Evolutionary conservation across 495 filamentous ascomycete genomes (phyloP), one percentile per base, ranked within the genome.

Genomic region (Aspergillus sparsus): DNA sequence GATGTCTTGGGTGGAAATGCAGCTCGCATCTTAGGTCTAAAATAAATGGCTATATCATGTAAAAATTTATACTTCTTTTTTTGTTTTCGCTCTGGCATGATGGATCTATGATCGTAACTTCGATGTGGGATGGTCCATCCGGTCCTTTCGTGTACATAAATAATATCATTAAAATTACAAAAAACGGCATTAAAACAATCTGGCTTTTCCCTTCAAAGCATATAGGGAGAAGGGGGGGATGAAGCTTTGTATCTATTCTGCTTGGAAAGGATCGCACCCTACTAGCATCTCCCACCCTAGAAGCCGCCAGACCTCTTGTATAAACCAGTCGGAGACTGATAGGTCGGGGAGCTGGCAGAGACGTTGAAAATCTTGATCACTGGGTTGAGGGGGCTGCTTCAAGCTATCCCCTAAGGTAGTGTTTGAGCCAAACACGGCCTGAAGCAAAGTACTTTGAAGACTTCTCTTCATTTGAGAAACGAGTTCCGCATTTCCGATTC

Each of bases 1-100:
- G 77, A 73, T 16, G 80, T 90, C 4, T 73, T 93, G 70, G 90
- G 89, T 7, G 83, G 79, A 7, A 93, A 93, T 76, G 90, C 89
- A 2, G 69, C 88, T 18, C 78, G 77, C 49, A 77, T 91, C 49
- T 69, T 93, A 42, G 78, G 80, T 53, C 62, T 92, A 55, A 66
- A 74, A 62, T 80, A 78, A 60, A 27, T 27, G 21, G 21, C 21
- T 27, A 27, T 27, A 1, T 27, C 21, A 27, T 27, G 3, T 27
- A 27, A 1, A 16, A 55, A 2, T 33, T 3, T 13, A 31, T 34
- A 4, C 18, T 13, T 15, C 34, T 55, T 36, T 51, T 15, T 4
- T 49, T 52, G 32, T 37, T 33, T 50, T 32, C 32, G 21, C 15
- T 35, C 16, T 21, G 33, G 18, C 27, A 46, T 52, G 42, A 53